A percentile compares a stretch with the other conserved stretches of the same genome.
Conservation (phyloP, 2,329 filamentous ascomycete genomes). For the Juglanconis juglandina region DNA sequence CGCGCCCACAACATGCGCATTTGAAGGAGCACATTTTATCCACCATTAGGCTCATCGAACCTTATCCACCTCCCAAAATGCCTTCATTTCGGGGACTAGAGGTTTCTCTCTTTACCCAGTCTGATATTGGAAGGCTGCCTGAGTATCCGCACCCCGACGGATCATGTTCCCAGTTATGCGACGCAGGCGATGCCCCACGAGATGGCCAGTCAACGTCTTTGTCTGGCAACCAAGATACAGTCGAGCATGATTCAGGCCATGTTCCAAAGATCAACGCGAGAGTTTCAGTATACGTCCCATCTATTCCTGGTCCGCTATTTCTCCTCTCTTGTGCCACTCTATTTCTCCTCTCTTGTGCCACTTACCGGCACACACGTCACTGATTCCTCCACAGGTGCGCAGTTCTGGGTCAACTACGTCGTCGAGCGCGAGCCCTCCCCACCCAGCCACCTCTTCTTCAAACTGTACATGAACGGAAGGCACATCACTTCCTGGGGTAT, state of each 20-base stretch:
- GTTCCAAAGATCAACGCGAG: conserved; percentile 36
- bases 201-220: neutral
- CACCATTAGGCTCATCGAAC: neutral
- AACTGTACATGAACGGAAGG: conserved; percentile 52
- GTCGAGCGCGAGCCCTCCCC: conserved; percentile 33
- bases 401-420: conserved; percentile 51
- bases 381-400: conserved; percentile 36
- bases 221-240: conserved; percentile 21
- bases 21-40: neutral
- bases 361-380: neutral
- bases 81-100: conserved; percentile 48
- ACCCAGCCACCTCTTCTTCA: conserved; percentile 49
- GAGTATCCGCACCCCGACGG: conserved; percentile 56
- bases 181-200: conserved; percentile 15
- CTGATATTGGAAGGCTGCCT: conserved; percentile 37
- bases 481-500: conserved; percentile 52
- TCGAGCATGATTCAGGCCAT: conserved; percentile 27
- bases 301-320: conserved; percentile 43
- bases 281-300: conserved; percentile 56
- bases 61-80: conserved; percentile 32
- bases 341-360: neutral
- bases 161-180: conserved; percentile 38
- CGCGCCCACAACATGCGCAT: neutral
- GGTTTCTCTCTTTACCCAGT: conserved; percentile 39
- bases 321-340: neutral